phyloP scores from a whole-genome alignment of 2,329 filamentous ascomycete genomes.

The Ophiosphaerella herpotricha region DNA sequence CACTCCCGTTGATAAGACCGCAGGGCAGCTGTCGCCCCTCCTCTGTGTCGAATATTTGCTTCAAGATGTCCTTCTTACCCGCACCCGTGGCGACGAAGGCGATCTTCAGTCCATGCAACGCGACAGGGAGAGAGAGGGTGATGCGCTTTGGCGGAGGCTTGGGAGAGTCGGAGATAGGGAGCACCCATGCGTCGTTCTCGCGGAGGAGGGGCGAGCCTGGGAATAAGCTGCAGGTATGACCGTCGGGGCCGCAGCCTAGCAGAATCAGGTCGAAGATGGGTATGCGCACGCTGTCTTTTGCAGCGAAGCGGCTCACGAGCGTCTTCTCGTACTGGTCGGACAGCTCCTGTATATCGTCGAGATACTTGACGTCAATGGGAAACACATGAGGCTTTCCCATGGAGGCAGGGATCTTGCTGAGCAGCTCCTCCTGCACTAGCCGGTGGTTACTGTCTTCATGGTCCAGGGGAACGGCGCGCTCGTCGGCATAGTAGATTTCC shows the following conservation, averaged over 20 bases:
- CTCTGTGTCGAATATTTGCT: constrained; percentile 83
- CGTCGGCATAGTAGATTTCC: constrained; percentile 99
- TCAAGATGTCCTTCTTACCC: constrained; percentile 89
- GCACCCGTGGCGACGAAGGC: constrained; percentile 90
- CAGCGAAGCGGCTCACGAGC: constrained; percentile 84
- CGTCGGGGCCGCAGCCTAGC: constrained; percentile 91
- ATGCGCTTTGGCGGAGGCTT: constrained; percentile 92
- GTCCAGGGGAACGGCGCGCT: constrained; percentile 89
- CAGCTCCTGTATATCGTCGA: constrained; percentile 84
- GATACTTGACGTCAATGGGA: constrained; percentile 71
- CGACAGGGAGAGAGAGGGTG: constrained; percentile 88
- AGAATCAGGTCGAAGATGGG: constrained; percentile 95
- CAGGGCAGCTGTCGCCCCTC: constrained; percentile 78
- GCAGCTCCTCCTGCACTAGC: constrained; percentile 81
- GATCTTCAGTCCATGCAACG: constrained; percentile 82
- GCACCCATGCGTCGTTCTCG: constrained; percentile 89
- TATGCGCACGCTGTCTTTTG: constrained; percentile 89
- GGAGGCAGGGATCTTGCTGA: constrained; percentile 80
- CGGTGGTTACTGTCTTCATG: constrained; percentile 94
- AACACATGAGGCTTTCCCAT: constrained; percentile 72
- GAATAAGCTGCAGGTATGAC: constrained; percentile 96
- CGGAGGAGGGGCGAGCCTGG: constrained; percentile 85
- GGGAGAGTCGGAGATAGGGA: constrained; percentile 87
- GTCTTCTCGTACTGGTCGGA: constrained; percentile 92
- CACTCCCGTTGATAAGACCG: constrained; percentile 81